Evolutionary conservation across 306 rosid genomes (phyloP).

Genomic region (Dryas octopetala): DNA sequence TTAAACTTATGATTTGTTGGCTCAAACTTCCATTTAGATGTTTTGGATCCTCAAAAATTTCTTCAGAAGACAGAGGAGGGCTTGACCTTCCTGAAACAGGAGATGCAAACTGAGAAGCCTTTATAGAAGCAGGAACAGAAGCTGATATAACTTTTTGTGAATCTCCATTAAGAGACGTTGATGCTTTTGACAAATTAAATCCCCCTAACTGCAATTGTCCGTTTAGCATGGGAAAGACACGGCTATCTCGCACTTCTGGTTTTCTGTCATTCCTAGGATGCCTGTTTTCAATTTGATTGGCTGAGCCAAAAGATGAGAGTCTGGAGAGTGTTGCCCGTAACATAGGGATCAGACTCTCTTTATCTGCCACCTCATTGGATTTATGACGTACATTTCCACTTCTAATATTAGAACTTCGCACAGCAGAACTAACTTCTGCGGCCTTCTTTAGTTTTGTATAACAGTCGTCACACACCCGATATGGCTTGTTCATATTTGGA

Average conservation of each 20-base stretch:
- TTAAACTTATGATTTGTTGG: slow-evolving; percentile 67
- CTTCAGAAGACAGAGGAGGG: slow-evolving; percentile 55
- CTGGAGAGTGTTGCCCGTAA: slow-evolving; percentile 59
- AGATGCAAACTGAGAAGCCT: slow-evolving; percentile 62
- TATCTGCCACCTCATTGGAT: slow-evolving; percentile 33
- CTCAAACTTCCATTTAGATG: slow-evolving; percentile 59
- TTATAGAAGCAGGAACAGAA: slow-evolving; percentile 54
- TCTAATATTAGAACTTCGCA: slow-evolving; percentile 45
- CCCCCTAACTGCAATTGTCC: slow-evolving; percentile 49
- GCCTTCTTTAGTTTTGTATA: slow-evolving; percentile 61
- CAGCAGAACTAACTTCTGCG: slow-evolving; percentile 44
- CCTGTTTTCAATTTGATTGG: slow-evolving; percentile 48
- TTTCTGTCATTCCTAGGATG: slow-evolving; percentile 43
- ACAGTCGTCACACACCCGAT: slow-evolving; percentile 93
- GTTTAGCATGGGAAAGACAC: slow-evolving; percentile 49
- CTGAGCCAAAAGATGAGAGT: slow-evolving; percentile 79
- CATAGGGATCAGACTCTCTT: slow-evolving; percentile 47
- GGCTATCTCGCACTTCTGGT: slow-evolving; percentile 42
- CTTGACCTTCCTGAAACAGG: slow-evolving; percentile 69
- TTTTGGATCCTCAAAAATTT: slow-evolving; percentile 52
- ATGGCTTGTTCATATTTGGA: slow-evolving; percentile 67
- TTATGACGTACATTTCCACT: slow-evolving; percentile 36
- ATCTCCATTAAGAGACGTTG: slow-evolving; percentile 39
- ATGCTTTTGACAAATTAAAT: slow-evolving; percentile 41
- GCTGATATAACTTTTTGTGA: slow-evolving; percentile 42